Evolutionary conservation across 768 basidiomycete genomes (phyloP).

Genomic region (Coprinellus aureogranulatus): DNA sequence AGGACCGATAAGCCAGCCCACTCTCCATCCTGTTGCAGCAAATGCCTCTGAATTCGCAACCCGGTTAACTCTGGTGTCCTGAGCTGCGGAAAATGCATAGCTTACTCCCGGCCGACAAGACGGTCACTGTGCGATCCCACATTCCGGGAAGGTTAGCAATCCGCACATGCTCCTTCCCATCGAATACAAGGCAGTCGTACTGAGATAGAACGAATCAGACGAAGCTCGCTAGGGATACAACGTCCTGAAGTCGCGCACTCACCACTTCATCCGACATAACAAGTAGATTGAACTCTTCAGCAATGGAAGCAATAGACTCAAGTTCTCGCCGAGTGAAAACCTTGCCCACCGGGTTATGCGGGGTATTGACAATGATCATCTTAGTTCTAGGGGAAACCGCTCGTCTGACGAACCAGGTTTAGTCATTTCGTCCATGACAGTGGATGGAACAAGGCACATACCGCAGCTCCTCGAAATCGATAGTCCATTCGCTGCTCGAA

Average conservation of each 20-base stretch:
- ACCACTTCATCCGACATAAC: conserved; percentile 98
- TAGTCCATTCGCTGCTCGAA: conserved; percentile 78
- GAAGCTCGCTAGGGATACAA: background rate
- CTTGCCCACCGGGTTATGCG: conserved; percentile 98
- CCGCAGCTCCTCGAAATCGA: conserved; percentile 89
- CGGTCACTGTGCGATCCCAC: conserved; percentile 98
- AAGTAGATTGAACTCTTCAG: conserved; percentile 88
- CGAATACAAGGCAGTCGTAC: conserved; percentile 94
- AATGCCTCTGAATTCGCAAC: conserved; percentile 69
- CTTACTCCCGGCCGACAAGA: conserved; percentile 93
- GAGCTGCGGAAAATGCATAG: background rate
- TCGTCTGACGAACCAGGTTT: conserved; percentile 39
- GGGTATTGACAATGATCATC: conserved; percentile 93
- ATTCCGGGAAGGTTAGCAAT: conserved; percentile 95
- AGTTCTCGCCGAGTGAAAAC: conserved; percentile 86
- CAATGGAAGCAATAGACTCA: conserved; percentile 79
- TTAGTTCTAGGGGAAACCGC: conserved; percentile 89
- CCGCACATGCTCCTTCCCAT: conserved; percentile 84
- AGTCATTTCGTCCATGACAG: background rate
- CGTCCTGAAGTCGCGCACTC: conserved; percentile 27
- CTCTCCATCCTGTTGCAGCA: conserved; percentile 95
- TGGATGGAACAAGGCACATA: conserved; percentile 24
- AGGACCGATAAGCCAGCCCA: conserved; percentile 95
- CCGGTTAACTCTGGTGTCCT: background rate
- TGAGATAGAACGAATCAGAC: conserved; percentile 27